Evolutionary conservation across 2,329 filamentous ascomycete genomes (phyloP), one percentile per base, ranked within the genome.

Genomic region (Nemania sp.): DNA sequence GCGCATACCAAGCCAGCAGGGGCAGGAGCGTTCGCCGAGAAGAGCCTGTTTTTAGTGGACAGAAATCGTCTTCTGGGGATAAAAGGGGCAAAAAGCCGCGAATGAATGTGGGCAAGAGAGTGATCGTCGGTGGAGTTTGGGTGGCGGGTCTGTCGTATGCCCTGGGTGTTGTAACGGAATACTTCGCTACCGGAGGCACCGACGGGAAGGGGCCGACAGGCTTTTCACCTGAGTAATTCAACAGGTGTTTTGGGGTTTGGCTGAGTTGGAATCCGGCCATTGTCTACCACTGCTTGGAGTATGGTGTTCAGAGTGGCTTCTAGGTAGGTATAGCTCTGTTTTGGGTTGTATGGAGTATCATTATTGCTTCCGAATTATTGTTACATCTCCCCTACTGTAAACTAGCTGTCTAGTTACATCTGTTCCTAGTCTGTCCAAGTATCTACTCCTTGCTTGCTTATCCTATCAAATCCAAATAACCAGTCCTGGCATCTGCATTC

Each of bases 91-190:
- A 77, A 62, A 74, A 72, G 54, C 83, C 80, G 76, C 82, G 79
- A 74, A 80, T 78, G 66, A 75, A 80, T 24, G 66, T 84, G 0
- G 81, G 79, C 0, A 86, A 84, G 74, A 86, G 85, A 69, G 72
- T 88, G 24, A 68, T 87, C 1, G 70, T 89, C 0, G 87, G 87
- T 0, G 87, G 87, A 1, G 82, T 81, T 0, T 88, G 84, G 78
- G 80, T 88, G 1, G 87, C 83, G 0, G 88, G 84, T 1, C 78
- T 86, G 2, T 85, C 85, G 1, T 92, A 91, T 73, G 85, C 84
- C 1, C 79, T 88, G 22, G 88, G 89, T 8, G 83, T 89, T 15
- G 80, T 88, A n/a, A 81, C 81, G 1, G 89, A 91, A 72, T 87
- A 86, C 62, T 84, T 89, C 65, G 82, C 79, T 51, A 87, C 82